Conservation (phyloP, 1,284 basidiomycete genomes). For the Tremellales sp. region DNA sequence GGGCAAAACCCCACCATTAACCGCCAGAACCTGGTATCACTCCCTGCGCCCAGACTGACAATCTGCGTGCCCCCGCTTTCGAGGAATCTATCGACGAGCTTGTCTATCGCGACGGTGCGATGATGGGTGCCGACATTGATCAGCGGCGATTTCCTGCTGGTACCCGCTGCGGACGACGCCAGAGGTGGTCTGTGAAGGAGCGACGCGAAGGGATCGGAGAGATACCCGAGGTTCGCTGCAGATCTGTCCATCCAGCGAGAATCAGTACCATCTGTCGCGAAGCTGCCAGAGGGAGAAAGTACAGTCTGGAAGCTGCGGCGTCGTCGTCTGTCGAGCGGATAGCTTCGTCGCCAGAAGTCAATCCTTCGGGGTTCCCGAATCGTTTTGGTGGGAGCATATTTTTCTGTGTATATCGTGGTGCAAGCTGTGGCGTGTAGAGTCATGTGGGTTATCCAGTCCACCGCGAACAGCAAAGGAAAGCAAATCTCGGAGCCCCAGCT, state of each 20-base stretch:
- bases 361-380: no score
- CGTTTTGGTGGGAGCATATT: no score
- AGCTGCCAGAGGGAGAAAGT: slow-evolving; percentile 21
- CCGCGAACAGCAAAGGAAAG: no score
- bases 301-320: slow-evolving; percentile 71
- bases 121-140: slow-evolving; percentile 96
- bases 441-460: no score
- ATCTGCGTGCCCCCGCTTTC: slow-evolving; percentile 60
- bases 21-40: slow-evolving; percentile 90
- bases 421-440: no score
- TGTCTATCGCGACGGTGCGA: slow-evolving; percentile 74
- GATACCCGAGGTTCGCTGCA: slow-evolving; percentile 69
- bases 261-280: not conserved
- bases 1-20: slow-evolving; percentile 67
- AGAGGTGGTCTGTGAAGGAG: slow-evolving; percentile 57
- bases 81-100: slow-evolving; percentile 71
- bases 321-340: slow-evolving; percentile 69
- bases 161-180: slow-evolving; percentile 8
- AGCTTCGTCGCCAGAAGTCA: no score
- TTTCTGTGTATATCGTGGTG: no score
- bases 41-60: slow-evolving; percentile 84
- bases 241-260: slow-evolving; percentile 47
- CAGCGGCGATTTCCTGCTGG: slow-evolving; percentile 58
- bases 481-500: no score
- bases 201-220: slow-evolving; percentile 66